A percentile compares a stretch with the other conserved stretches of the same genome.
Evolutionary conservation across 1,139 yeast genomes (phyloP).

Genomic region (Debaryomyces sp.): DNA sequence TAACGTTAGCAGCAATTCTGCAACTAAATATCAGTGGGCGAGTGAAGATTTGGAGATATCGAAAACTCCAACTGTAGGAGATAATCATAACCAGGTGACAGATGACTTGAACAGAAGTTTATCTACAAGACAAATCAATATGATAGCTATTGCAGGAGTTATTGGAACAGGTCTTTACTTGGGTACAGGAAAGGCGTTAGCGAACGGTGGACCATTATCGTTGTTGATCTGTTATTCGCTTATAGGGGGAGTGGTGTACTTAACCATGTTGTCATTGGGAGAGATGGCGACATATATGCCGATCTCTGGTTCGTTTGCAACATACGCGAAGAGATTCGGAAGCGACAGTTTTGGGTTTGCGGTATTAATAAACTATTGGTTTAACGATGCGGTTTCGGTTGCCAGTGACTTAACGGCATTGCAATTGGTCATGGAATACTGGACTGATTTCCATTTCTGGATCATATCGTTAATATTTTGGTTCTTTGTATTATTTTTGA

Average conservation of each 20-base stretch:
- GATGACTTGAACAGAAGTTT: slow-evolving; percentile 42
- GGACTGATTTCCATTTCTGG: slow-evolving; percentile 65
- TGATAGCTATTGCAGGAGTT: slow-evolving; percentile 69
- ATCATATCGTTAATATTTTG: slow-evolving; percentile 61
- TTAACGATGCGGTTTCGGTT: slow-evolving; percentile 63
- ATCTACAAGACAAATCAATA: slow-evolving; percentile 55
- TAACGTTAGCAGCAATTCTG: not conserved
- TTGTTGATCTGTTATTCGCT: slow-evolving; percentile 58
- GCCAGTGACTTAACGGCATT: slow-evolving; percentile 65
- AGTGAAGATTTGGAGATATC: slow-evolving; percentile 6
- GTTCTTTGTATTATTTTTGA: slow-evolving; percentile 53
- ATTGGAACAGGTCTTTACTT: slow-evolving; percentile 71
- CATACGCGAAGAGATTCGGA: slow-evolving; percentile 62
- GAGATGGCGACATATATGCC: slow-evolving; percentile 68
- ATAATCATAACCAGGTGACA: slow-evolving; percentile 3
- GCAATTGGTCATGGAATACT: slow-evolving; percentile 59
- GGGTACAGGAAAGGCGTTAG: slow-evolving; percentile 63
- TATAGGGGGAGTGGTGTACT: slow-evolving; percentile 62
- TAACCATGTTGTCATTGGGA: slow-evolving; percentile 63
- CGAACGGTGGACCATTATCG: slow-evolving; percentile 67
- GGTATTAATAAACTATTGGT: slow-evolving; percentile 63
- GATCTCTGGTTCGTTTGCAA: slow-evolving; percentile 62
- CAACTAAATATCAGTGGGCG: not conserved
- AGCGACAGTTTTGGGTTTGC: slow-evolving; percentile 67
- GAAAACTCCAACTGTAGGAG: not conserved